These are phyloP conservation scores for Lichtheimia hyalospora DNA, from an alignment of 371 early-diverging fungal species.

Conservation along the genomic window DNA sequence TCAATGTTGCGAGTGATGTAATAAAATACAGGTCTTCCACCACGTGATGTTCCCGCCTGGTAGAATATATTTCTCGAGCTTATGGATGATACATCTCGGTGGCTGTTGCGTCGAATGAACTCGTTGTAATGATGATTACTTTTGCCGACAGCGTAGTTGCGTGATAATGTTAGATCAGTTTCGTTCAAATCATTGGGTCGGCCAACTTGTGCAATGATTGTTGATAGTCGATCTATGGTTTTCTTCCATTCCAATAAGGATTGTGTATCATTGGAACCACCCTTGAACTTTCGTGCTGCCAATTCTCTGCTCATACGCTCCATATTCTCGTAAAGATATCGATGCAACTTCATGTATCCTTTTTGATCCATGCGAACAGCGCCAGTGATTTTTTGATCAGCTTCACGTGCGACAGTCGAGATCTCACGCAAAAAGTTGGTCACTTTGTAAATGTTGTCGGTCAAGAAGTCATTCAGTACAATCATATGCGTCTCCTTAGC, in stretches of 20 bases:
- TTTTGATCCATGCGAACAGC: conserved; percentile 48
- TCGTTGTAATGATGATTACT: conserved; percentile 67
- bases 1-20: conserved; percentile 72
- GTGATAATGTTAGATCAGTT: conserved; percentile 39
- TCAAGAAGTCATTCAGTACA: conserved; percentile 81
- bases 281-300: conserved; percentile 33
- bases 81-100: conserved; percentile 61
- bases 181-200: conserved; percentile 53
- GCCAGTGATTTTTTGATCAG: conserved; percentile 1
- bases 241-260: conserved; percentile 43
- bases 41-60: conserved; percentile 77
- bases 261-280: conserved; percentile 25
- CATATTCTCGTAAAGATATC: conserved; percentile 65
- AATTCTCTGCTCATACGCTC: conserved; percentile 70
- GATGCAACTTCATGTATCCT: conserved; percentile 59
- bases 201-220: conserved; percentile 82
- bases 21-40: conserved; percentile 80
- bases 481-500: conserved; percentile 90
- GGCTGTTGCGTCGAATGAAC: conserved; percentile 74
- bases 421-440: conserved; percentile 59
- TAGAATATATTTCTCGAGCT: conserved; percentile 71
- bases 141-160: conserved; percentile 38
- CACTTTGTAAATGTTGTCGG: conserved; percentile 66
- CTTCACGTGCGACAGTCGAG: conserved; percentile 17
- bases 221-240: conserved; percentile 74